A percentile compares a stretch with the other conserved stretches of the same genome.
phyloP scores from a whole-genome alignment of 345 rosid species.

The Bretschneidera sinensis region DNA sequence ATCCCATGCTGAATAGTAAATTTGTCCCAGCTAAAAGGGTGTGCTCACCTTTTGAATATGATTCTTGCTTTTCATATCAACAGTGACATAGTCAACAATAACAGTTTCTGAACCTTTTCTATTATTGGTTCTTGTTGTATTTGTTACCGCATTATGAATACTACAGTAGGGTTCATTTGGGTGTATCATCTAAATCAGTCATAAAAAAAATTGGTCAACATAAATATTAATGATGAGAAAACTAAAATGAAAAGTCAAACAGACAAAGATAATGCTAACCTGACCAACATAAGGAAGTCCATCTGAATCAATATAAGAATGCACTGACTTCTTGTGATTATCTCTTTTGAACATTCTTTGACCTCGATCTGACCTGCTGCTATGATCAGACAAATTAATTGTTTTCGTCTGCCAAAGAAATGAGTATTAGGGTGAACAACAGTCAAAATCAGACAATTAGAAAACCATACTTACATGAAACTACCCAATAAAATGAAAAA shows the following conservation, averaged over 20 bases:
- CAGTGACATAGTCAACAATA: slow-evolving; percentile 70
- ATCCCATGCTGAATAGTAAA: neutral
- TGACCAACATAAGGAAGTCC: slow-evolving; percentile 96
- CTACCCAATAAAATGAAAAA: slow-evolving; percentile 11
- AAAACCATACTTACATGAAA: no score
- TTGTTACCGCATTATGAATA: slow-evolving; percentile 48
- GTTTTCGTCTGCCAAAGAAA: slow-evolving; percentile 67
- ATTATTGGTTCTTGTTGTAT: slow-evolving; percentile 26
- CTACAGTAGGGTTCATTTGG: slow-evolving; percentile 73
- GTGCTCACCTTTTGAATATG: slow-evolving; percentile 64
- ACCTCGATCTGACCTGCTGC: slow-evolving; percentile 40
- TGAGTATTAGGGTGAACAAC: neutral
- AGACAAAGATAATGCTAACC: slow-evolving; percentile 34
- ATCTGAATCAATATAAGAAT: slow-evolving; percentile 67
- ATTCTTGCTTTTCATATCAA: slow-evolving; percentile 66
- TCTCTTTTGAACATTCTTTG: slow-evolving; percentile 55
- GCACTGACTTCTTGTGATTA: slow-evolving; percentile 38
- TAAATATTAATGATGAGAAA: neutral
- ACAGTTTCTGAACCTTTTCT: slow-evolving; percentile 77
- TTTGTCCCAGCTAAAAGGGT: slow-evolving; percentile 5
- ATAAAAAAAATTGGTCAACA: slow-evolving; percentile 2
- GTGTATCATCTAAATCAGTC: slow-evolving; percentile 49
- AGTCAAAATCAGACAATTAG: slow-evolving; percentile 10
- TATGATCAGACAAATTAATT: slow-evolving; percentile 61
- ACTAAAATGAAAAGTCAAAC: slow-evolving; percentile 1